These are phyloP conservation scores for Casuarina cunninghamiana DNA, from an alignment of 306 rosid genomes.

Conservation along the genomic window DNA sequence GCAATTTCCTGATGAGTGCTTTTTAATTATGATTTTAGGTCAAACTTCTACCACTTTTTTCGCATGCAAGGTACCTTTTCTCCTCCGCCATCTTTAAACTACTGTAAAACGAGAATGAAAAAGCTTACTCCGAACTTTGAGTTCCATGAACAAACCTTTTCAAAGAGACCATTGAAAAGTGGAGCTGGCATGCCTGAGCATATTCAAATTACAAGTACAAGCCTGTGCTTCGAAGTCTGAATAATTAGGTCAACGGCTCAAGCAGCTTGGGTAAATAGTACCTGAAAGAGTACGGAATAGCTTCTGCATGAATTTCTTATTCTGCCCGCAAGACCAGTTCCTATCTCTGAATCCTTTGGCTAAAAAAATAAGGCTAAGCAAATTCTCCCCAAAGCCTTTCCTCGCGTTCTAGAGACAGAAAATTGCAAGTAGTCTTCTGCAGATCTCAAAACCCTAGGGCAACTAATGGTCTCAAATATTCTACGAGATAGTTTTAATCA, in stretches of 20 bases:
- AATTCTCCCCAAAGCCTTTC: too few relatives aligned
- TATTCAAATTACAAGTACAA: not conserved
- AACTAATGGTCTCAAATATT: too few relatives aligned
- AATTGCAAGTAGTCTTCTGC: too few relatives aligned
- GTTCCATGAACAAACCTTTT: constrained; percentile 1
- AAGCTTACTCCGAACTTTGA: not conserved
- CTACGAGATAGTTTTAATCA: too few relatives aligned
- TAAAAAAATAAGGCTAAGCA: too few relatives aligned
- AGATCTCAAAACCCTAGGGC: too few relatives aligned
- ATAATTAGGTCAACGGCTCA: not conserved
- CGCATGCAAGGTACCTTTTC: constrained; percentile 10
- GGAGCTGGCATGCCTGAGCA: not conserved
- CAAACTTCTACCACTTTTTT: constrained; percentile 1
- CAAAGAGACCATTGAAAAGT: not conserved
- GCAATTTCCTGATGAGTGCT: not conserved
- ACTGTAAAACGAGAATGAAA: not conserved
- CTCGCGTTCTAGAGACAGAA: too few relatives aligned
- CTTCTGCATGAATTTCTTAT: not conserved
- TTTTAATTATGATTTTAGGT: not conserved
- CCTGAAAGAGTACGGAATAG: not conserved
- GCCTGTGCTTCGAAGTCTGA: not conserved
- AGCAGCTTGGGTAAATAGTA: not conserved
- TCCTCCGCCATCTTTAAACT: constrained; percentile 2
- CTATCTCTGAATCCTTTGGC: too few relatives aligned
- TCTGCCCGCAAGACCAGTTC: too few relatives aligned